Percentiles rank a stretch among this genome's conserved stretches.
Evolutionary conservation across 1,284 basidiomycete genomes (phyloP).

Genomic region (Mycena sp.): DNA sequence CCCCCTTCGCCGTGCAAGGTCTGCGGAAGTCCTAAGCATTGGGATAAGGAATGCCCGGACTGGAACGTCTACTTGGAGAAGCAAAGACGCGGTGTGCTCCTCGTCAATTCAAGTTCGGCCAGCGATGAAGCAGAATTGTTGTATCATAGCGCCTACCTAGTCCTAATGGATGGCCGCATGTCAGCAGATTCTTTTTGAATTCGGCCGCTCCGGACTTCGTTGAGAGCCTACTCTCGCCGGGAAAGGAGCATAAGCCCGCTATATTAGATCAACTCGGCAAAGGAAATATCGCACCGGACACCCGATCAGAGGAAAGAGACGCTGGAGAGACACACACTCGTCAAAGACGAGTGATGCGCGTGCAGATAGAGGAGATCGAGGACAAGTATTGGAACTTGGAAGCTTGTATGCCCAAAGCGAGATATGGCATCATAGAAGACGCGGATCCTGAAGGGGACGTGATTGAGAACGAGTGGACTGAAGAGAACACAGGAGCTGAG

Average conservation of each 20-base stretch:
- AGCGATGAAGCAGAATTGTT: neutral
- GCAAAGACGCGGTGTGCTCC: neutral
- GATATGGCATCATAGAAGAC: neutral
- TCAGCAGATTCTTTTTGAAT: neutral
- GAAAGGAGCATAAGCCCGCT: neutral
- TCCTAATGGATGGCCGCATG: neutral
- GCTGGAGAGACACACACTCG: no score
- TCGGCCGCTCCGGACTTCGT: neutral
- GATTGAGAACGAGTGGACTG: neutral
- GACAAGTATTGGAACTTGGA: neutral
- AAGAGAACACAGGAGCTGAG: no score
- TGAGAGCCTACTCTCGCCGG: no score
- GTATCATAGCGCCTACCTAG: constrained; percentile 6
- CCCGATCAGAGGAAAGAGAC: no score
- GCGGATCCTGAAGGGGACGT: no score
- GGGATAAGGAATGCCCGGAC: constrained; percentile 15
- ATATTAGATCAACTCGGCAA: no score
- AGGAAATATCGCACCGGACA: neutral
- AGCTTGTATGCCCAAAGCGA: constrained; percentile 1
- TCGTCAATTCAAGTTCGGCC: neutral
- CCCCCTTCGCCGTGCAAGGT: constrained; percentile 21
- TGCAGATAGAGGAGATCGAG: constrained; percentile 11
- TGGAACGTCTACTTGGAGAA: neutral
- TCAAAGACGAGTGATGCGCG: neutral
- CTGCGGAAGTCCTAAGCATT: constrained; percentile 21